Conservation (phyloP, 1,284 basidiomycete genomes). For the Calocybe gambosa region DNA sequence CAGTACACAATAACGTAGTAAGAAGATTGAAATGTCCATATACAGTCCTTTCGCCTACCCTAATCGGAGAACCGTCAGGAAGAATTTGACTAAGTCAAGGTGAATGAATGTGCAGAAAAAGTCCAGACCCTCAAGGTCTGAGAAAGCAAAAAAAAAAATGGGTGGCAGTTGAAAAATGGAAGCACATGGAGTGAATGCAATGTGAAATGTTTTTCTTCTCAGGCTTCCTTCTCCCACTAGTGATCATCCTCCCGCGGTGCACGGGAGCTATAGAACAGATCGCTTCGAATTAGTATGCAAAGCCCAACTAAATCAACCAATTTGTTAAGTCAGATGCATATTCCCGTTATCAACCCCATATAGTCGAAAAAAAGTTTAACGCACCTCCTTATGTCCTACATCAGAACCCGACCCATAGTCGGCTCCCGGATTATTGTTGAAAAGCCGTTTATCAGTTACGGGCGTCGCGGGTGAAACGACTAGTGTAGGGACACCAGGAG, state of each 20-base stretch:
- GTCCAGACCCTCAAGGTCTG: neutral
- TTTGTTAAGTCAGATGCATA: neutral
- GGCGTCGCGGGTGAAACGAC: conserved; percentile 7
- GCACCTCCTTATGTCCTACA: conserved; percentile 6
- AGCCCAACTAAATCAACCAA: neutral
- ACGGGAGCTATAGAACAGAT: neutral
- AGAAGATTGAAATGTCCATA: neutral
- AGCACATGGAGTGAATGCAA: neutral
- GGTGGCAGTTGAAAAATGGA: neutral
- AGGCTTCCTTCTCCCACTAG: neutral
- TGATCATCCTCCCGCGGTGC: neutral
- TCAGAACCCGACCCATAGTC: neutral
- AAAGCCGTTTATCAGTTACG: conserved; percentile 3
- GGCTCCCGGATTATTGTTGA: neutral
- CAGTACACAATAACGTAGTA: neutral
- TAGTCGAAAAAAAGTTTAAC: neutral
- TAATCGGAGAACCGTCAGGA: neutral
- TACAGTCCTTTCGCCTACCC: neutral
- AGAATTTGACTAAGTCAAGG: neutral
- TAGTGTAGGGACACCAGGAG: conserved; percentile 6
- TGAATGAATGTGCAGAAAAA: neutral
- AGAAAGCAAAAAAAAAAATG: neutral
- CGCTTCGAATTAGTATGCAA: neutral
- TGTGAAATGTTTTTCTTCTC: neutral
- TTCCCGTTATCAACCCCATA: neutral